Evolutionary conservation across 179 eudicot species (phyloP), one percentile per base, ranked within the genome.

Genomic region (Pouteria campechiana): DNA sequence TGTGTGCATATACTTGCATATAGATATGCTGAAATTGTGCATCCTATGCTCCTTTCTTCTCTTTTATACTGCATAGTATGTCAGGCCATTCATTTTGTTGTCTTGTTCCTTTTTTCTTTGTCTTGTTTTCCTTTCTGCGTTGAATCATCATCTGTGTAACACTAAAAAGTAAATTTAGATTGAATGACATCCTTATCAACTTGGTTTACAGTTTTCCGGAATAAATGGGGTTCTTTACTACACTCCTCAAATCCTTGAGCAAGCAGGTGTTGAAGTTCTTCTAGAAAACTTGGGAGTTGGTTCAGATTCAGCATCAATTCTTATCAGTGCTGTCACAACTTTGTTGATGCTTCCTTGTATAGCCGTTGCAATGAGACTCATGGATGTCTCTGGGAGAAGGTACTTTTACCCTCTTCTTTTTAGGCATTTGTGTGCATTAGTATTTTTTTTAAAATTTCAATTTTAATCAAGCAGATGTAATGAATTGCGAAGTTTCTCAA

Each of bases 171-270:
- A n/a, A n/a, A n/a, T n/a, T n/a, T n/a, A n/a, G n/a, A n/a, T n/a
- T n/a, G n/a, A n/a, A n/a, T n/a, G n/a, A n/a, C n/a, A n/a, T n/a
- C n/a, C n/a, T n/a, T n/a, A n/a, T n/a, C n/a, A n/a, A n/a, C n/a
- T n/a, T n/a, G n/a, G n/a, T n/a, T n/a, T n/a, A n/a, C 81, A 88
- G 97, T 78, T 88, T 57, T 62, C 97, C 41, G 97, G 97, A 32
- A 88, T 88, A 46, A 88, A 76, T 48, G 97, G 97, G 21, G 81
- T 88, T 36, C 49, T 84, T 53, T 88, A 84, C 70, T 88, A 88
- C 57, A 88, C 95, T 8, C 97, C 97, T 37, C 93, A 80, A 75
- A 88, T 88, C 46, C 80, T 88, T 9, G 77, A 88, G 64, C 69
- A 88, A 36, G 97, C 97, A 9, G 97, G 97, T 10, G 97, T 88